These are phyloP conservation scores for Penicillium sp. DNA, from an alignment of 2,329 filamentous ascomycete genomes.

Conservation along the genomic window DNA sequence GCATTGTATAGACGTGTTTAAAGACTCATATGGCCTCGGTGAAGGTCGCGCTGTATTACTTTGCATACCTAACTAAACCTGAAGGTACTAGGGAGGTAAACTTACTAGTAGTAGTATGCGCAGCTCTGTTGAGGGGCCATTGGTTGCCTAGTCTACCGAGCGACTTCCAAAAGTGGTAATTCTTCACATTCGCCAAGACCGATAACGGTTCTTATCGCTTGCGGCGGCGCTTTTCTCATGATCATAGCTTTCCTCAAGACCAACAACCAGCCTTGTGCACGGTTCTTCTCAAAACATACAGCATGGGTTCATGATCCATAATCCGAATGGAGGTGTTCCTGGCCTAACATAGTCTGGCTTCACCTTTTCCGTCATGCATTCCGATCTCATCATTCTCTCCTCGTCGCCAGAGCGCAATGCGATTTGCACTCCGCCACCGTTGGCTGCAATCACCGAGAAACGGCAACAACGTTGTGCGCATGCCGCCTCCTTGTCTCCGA, in stretches of 20 bases:
- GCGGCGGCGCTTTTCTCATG: not conserved
- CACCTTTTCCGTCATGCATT: conserved; percentile 40
- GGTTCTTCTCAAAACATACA: not conserved
- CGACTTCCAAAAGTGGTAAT: conserved; percentile 35
- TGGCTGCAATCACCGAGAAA: conserved; percentile 21
- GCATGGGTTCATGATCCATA: not conserved
- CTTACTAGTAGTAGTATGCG: not conserved
- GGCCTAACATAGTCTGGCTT: conserved; percentile 6
- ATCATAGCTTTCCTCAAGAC: not conserved
- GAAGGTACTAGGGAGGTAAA: too few relatives aligned
- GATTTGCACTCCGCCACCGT: conserved; percentile 37
- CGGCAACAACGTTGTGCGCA: conserved; percentile 26
- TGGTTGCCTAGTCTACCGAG: conserved; percentile 41
- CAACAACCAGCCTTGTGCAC: not conserved
- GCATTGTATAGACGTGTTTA: too few relatives aligned
- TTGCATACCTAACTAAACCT: too few relatives aligned
- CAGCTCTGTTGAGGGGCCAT: not conserved
- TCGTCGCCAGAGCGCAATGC: conserved; percentile 46
- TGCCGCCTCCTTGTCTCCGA: conserved; percentile 30
- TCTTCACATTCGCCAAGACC: conserved; percentile 42
- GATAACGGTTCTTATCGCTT: conserved; percentile 16
- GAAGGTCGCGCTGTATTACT: too few relatives aligned
- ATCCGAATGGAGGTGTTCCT: not conserved
- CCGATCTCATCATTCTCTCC: conserved; percentile 46
- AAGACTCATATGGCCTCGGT: too few relatives aligned